Evolutionary conservation across 345 rosid genomes (phyloP), one percentile per base, ranked within the genome.

Genomic region (Eucalyptus brandiana): DNA sequence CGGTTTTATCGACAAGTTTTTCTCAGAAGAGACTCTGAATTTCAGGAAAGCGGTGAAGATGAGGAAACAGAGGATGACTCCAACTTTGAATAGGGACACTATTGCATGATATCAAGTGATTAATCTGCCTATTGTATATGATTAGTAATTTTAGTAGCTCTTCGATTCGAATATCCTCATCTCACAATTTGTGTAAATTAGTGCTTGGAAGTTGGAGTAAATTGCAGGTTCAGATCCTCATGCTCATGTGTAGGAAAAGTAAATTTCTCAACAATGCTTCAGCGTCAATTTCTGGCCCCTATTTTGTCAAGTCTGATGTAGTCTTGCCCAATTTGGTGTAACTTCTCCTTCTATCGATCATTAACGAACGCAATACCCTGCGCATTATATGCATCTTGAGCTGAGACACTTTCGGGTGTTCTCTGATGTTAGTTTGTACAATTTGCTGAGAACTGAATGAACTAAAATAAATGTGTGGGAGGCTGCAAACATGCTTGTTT

Each of bases 41-140:
- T 92, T 93, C 94, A 97, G 99, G 99, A 94, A 93, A 94, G 93
- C 17, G 96, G 97, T 45, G 97, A 94, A 88, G 90, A 87, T 86
- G 92, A 92, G 81, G 97, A 95, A 92, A 90, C 91, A 16, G 99
- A 95, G 87, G 94, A 94, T 4, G 95, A 94, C 87, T 95, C 98
- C 5, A 97, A 96, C 44, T 95, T 86, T 87, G 95, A 95, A 56
- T 93, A 92, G 80, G 80, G 94, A 93, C 91, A 56, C 60, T 26
- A 58, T 60, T 86, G 91, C 81, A 51, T 34, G 44, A 49, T 86
- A 21, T 76, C 30, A 7, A 76, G 47, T 76, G 42, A 76, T 76
- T 21, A 44, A 40, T 21, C 83, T 40, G 47, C 83, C 28, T 42
- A 21, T 76, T 37, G 83, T 21, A 40, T 40, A 76, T 40, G 16